Evolutionary conservation across 176 grass and related monocot species (phyloP).

Genomic region (Ampelocalamus luodianensis): DNA sequence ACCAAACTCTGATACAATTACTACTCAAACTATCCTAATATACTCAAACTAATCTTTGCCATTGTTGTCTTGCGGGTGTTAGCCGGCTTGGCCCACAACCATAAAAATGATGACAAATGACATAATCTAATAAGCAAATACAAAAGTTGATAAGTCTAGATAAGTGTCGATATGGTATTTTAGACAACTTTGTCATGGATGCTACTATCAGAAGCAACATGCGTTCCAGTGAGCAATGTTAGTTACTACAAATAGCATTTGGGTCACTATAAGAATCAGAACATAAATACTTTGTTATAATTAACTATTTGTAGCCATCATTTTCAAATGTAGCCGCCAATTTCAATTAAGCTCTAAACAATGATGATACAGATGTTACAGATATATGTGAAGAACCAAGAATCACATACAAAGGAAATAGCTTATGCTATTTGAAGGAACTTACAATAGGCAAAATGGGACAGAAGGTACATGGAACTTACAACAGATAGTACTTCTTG

Average conservation of each 20-base stretch:
- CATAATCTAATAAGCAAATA: background rate
- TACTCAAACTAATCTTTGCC: no score
- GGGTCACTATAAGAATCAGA: conserved; percentile 1
- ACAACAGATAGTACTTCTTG: conserved; percentile 75
- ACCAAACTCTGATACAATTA: no score
- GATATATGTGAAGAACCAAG: background rate
- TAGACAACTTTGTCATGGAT: background rate
- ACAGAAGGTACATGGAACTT: conserved; percentile 45
- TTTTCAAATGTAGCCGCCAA: background rate
- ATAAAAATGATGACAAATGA: background rate
- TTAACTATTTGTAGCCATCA: background rate
- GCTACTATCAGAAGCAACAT: conserved; percentile 25
- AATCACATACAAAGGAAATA: background rate
- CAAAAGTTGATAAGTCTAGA: background rate
- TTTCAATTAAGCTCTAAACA: background rate
- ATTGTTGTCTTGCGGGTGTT: no score
- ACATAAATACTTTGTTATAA: background rate
- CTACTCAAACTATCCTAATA: no score
- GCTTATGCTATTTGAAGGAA: background rate
- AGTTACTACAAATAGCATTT: conserved; percentile 24
- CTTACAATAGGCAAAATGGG: conserved; percentile 4
- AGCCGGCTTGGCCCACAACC: no score
- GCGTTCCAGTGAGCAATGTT: background rate
- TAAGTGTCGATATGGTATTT: no score
- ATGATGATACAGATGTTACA: background rate